Conservation (phyloP, 2,329 filamentous ascomycete genomes). For the Cladobotryum mycophilum region DNA sequence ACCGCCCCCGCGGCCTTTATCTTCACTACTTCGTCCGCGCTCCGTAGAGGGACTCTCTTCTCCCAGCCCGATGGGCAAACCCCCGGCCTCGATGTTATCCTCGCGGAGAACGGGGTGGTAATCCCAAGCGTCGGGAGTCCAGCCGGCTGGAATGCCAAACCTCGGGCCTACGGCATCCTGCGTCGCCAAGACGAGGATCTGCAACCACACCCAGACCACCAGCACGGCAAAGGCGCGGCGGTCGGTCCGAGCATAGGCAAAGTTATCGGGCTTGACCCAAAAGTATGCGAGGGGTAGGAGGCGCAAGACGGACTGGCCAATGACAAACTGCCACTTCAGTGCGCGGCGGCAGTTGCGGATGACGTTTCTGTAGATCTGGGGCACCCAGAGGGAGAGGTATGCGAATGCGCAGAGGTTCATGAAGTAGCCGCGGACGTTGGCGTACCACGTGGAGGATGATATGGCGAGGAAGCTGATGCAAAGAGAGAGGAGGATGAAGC, state of each 20-base stretch:
- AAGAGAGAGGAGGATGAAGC: slow-evolving; percentile 50
- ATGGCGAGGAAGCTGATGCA: slow-evolving; percentile 53
- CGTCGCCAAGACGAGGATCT: slow-evolving; percentile 68
- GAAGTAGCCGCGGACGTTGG: slow-evolving; percentile 47
- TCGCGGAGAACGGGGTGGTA: slow-evolving; percentile 87
- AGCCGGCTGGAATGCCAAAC: slow-evolving; percentile 70
- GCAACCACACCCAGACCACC: slow-evolving; percentile 77
- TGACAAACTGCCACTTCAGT: slow-evolving; percentile 83
- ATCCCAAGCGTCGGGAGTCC: slow-evolving; percentile 76
- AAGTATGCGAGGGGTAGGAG: slow-evolving; percentile 81
- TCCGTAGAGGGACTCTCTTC: slow-evolving; percentile 21
- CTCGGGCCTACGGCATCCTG: slow-evolving; percentile 84
- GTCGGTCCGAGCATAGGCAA: slow-evolving; percentile 71
- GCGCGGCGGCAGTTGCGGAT: slow-evolving; percentile 88
- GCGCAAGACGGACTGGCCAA: slow-evolving; percentile 74
- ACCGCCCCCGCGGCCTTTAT: slow-evolving; percentile 23
- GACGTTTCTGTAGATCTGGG: slow-evolving; percentile 86
- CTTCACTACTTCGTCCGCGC: slow-evolving; percentile 27
- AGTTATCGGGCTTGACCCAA: slow-evolving; percentile 69
- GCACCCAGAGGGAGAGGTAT: slow-evolving; percentile 87
- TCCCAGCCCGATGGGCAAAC: slow-evolving; percentile 68
- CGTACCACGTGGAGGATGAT: slow-evolving; percentile 56
- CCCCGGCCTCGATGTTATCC: slow-evolving; percentile 72
- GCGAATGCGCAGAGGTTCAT: slow-evolving; percentile 59
- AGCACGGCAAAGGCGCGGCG: slow-evolving; percentile 52